Evolutionary conservation across 2,329 filamentous ascomycete genomes (phyloP).

Genomic region (Aspergillus felis): DNA sequence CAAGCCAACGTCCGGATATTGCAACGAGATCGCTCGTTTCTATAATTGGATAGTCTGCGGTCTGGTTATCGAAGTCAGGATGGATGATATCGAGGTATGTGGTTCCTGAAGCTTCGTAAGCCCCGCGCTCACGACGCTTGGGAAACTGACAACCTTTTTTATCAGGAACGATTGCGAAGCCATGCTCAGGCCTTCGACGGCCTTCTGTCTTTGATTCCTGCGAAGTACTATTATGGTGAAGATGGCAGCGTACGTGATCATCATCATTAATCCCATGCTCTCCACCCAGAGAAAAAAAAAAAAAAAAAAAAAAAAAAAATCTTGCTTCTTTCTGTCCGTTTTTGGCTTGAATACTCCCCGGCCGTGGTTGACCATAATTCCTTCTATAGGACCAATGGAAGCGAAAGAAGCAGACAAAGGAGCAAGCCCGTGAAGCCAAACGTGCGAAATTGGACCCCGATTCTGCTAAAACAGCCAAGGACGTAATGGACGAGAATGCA

Average conservation of each 20-base stretch:
- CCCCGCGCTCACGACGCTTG: conserved; percentile 9
- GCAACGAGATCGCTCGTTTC: conserved; percentile 4
- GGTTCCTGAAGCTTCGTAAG: conserved; percentile 6
- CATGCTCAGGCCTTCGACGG: conserved; percentile 77
- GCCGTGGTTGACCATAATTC: conserved; percentile 13
- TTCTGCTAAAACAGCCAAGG: conserved; percentile 84
- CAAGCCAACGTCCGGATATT: conserved; percentile 9
- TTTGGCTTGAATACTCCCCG: conserved; percentile 5
- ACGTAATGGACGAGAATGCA: conserved; percentile 83
- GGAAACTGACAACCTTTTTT: conserved; percentile 22
- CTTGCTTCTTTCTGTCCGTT: conserved; percentile 7
- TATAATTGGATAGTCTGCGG: neutral
- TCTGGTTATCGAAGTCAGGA: conserved; percentile 12
- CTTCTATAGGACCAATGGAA: conserved; percentile 78
- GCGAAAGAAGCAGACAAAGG: conserved; percentile 92
- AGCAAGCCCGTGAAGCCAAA: conserved; percentile 76
- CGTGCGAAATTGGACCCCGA: conserved; percentile 88
- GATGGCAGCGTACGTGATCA: conserved; percentile 69
- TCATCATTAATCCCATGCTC: conserved; percentile 1
- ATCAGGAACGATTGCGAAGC: conserved; percentile 47
- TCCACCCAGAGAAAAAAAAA: neutral
- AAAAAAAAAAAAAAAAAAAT: neutral
- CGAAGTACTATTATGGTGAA: conserved; percentile 85
- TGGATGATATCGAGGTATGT: conserved; percentile 41
- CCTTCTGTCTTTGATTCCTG: conserved; percentile 80